phyloP scores from a whole-genome alignment of 129 eudicot genomes.

The Arctium minus region DNA sequence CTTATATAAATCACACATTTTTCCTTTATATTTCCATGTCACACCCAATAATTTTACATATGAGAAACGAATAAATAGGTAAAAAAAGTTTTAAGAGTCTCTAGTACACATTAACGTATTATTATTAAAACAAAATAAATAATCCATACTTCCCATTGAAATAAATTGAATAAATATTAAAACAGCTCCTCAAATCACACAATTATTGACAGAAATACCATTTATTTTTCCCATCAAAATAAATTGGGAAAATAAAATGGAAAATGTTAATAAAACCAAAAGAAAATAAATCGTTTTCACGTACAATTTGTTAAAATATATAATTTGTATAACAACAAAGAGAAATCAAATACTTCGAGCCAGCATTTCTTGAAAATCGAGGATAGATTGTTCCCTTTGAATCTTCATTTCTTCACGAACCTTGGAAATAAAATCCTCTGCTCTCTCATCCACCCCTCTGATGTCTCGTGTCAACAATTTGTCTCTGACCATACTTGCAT shows the following conservation, averaged over 20 bases:
- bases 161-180: neutral
- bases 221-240: conserved; percentile 3
- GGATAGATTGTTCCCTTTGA: conserved; percentile 71
- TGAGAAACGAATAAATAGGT: neutral
- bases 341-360: conserved; percentile 53
- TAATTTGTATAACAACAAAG: neutral
- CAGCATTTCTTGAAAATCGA: conserved; percentile 79
- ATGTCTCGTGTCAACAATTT: conserved; percentile 3
- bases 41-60: neutral
- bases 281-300: neutral
- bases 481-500: neutral
- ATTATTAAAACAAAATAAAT: conserved; percentile 1
- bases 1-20: neutral
- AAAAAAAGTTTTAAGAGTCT: neutral
- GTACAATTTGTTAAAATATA: neutral
- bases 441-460: conserved; percentile 76
- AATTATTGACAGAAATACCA: neutral
- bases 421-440: conserved; percentile 65
- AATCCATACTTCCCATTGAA: neutral
- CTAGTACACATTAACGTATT: neutral
- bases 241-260: neutral
- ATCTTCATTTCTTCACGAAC: conserved; percentile 61
- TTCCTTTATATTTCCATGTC: neutral
- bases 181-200: neutral
- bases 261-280: neutral